Evolutionary conservation across 805 yeast genomes (phyloP), one percentile per base, ranked within the genome.

Genomic region (Middelhovenomyces tepae): DNA sequence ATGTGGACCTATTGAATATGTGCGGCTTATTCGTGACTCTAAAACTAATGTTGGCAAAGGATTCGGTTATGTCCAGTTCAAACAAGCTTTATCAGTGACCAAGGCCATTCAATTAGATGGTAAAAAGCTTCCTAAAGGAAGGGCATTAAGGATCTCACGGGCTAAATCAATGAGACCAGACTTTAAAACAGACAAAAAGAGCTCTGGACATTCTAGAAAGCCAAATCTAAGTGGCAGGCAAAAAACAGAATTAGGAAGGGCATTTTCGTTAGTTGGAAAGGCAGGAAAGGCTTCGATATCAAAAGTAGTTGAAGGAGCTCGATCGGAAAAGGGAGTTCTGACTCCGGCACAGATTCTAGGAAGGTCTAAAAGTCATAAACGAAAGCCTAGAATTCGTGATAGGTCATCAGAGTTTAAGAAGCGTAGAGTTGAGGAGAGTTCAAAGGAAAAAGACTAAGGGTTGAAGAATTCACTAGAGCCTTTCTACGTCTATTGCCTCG

Each of bases 21-120:
- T 91, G 20, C 73, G 99, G 56, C 71, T 91, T 29, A 72, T 91
- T 21, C 75, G 99, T 53, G 99, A 91, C 54, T 62, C 94, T 11
- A 84, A 84, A 61, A 89, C 96, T 15, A 89, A 91, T 49, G 66
- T 89, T 38, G 99, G 98, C 43, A 91, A 91, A 61, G 99, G 99
- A 4, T 87, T 91, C 62, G 98, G 95, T 4, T 83, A 87, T 54
- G 86, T 91, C 22, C 97, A 89, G 57, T 91, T 87, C 63, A 71
- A 67, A 40, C 64, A 59, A 48, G 57, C 73, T 34, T 59, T 78
- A 35, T 65, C 77, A 26, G 95, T 91, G 7, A 75, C 77, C 42
- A 81, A 83, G 52, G 96, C 95, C 1, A 58, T 91, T 34, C 59
- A 85, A 38, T 61, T 84, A 40, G 73, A 87, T 55, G 89, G 74